A percentile compares a stretch with the other conserved stretches of the same genome.
These are phyloP conservation scores for Fraxinus nigra DNA, from an alignment of 305 asterid genomes.

Conservation along the genomic window DNA sequence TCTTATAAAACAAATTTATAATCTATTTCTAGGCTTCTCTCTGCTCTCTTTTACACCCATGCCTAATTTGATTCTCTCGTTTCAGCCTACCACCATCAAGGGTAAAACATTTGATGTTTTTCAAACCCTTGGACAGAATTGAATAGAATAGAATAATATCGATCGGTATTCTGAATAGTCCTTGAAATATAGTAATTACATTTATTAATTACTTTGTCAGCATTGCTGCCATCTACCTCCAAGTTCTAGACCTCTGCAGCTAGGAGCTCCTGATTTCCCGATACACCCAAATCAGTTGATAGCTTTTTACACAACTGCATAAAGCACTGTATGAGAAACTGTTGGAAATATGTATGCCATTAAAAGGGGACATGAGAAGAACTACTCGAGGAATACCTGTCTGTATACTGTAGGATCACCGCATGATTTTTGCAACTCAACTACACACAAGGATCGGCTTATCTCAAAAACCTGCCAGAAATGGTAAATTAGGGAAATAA, in stretches of 20 bases:
- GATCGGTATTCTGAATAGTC: background rate
- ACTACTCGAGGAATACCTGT: conserved; percentile 42
- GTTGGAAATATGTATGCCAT: background rate
- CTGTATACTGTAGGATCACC: conserved; percentile 73
- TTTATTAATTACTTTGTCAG: background rate
- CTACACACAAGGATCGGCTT: conserved; percentile 70
- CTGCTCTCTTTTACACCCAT: background rate
- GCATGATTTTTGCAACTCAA: conserved; percentile 64
- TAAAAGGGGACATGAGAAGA: background rate
- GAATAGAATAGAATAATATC: background rate
- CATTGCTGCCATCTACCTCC: background rate
- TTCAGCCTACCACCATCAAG: background rate
- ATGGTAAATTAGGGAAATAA: background rate
- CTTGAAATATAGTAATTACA: background rate
- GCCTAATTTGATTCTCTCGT: background rate
- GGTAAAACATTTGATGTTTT: background rate
- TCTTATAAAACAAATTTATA: background rate
- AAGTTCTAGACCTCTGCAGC: conserved; percentile 27
- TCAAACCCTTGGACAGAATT: background rate
- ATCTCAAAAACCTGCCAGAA: conserved; percentile 76
- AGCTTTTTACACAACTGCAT: conserved; percentile 75
- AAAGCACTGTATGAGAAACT: background rate
- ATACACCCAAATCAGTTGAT: conserved; percentile 67
- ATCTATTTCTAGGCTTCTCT: background rate
- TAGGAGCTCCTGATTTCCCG: conserved; percentile 44